phyloP scores from a whole-genome alignment of 148 eudicot species.

The Arctostaphylos glauca region DNA sequence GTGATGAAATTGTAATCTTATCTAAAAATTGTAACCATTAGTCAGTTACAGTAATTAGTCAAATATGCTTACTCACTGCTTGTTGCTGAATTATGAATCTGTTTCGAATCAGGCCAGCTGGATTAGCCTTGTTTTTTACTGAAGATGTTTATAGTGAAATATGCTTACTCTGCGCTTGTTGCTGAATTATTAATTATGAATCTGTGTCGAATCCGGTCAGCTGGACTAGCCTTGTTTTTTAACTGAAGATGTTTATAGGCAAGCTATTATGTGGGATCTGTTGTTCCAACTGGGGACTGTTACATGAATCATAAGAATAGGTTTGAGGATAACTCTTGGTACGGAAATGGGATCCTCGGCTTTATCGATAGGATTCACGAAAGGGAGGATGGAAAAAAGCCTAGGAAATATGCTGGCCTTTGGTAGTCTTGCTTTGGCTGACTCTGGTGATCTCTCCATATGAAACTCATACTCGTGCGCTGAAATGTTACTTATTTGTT shows the following conservation, averaged over 20 bases:
- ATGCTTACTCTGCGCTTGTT: background rate
- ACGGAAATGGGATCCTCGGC: too few relatives aligned
- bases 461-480: background rate
- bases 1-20: too few relatives aligned
- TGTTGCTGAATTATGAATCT: too few relatives aligned
- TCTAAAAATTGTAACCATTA: too few relatives aligned
- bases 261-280: background rate
- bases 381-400: too few relatives aligned
- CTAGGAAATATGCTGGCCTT: background rate
- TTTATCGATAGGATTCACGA: too few relatives aligned
- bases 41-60: too few relatives aligned
- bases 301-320: background rate
- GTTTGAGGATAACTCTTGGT: background rate
- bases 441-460: background rate
- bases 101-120: too few relatives aligned
- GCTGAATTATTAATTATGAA: background rate
- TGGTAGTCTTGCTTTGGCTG: background rate
- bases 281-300: background rate
- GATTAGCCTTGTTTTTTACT: background rate
- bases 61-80: too few relatives aligned
- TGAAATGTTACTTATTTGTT: too few relatives aligned
- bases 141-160: background rate
- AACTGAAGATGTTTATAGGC: background rate
- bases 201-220: background rate
- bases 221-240: background rate